phyloP scores from a whole-genome alignment of 2,329 filamentous ascomycete species.

The Paecilomyces formosus region DNA sequence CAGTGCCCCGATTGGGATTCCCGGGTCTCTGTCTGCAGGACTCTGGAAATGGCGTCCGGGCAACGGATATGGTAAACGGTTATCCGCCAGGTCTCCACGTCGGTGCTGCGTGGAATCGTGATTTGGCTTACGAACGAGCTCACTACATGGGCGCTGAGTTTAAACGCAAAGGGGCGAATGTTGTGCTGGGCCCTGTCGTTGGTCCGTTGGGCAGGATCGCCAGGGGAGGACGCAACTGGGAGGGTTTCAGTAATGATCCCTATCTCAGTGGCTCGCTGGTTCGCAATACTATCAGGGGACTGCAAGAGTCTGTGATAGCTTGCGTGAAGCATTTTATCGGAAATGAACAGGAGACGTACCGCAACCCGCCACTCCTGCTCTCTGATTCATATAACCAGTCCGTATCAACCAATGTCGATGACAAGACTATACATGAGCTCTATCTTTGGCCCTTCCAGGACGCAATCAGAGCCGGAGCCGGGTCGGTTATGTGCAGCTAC shows the following conservation, averaged over 20 bases:
- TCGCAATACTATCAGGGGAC: slow-evolving; percentile 33
- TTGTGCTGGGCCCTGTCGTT: slow-evolving; percentile 34
- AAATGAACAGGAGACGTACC: slow-evolving; percentile 46
- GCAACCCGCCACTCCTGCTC: slow-evolving; percentile 24
- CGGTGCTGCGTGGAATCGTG: slow-evolving; percentile 46
- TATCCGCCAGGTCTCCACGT: slow-evolving; percentile 37
- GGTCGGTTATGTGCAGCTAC: slow-evolving; percentile 53
- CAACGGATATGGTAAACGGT: slow-evolving; percentile 34
- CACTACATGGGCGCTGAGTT: slow-evolving; percentile 52
- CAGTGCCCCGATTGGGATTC: slow-evolving; percentile 27
- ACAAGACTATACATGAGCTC: slow-evolving; percentile 57
- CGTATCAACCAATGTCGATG: slow-evolving; percentile 56
- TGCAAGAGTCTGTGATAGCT: slow-evolving; percentile 30
- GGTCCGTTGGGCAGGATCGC: slow-evolving; percentile 37
- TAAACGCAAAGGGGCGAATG: slow-evolving; percentile 42
- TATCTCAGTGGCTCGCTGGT: slow-evolving; percentile 33
- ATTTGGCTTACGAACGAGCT: slow-evolving; percentile 45
- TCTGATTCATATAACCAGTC: slow-evolving; percentile 33
- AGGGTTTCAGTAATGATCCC: slow-evolving; percentile 35
- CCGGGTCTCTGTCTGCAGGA: slow-evolving; percentile 36
- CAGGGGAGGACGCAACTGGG: slow-evolving; percentile 38
- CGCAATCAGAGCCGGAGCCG: slow-evolving; percentile 50
- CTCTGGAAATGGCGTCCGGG: slow-evolving; percentile 36
- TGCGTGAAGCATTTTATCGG: slow-evolving; percentile 49
- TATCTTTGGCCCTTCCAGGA: slow-evolving; percentile 63